Evolutionary conservation across 352 stramenopile genomes (phyloP), one percentile per base, ranked within the genome.

Genomic region (Blastocystis sp.): DNA sequence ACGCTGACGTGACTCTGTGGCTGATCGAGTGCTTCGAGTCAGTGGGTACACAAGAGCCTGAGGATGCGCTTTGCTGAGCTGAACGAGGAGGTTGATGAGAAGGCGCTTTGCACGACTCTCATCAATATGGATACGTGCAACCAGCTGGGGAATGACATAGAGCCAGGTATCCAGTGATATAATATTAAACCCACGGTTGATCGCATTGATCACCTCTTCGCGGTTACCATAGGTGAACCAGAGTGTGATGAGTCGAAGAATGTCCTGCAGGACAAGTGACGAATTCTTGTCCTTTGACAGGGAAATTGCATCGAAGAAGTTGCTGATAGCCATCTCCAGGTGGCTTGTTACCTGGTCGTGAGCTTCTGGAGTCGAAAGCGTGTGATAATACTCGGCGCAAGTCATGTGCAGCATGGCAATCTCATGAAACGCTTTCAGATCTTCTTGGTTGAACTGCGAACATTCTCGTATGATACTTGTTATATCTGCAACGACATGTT

Each of bases 41-140:
- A 99, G 92, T 30, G 97, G 96, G 81, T 99, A 99, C 68, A 99
- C 98, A 2, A 99, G 92, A 37, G 97, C 96, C 91, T 99, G 96
- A 18, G 97, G 96, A 87, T 99, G 96, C 88, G 96, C 94, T 69
- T 95, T 92, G 4, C 96, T 90, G 3, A 94, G 79, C n/a, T 90
- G 79, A 30, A 91, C 69, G 24, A 94, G 88, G 43, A 94, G 79
- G 34, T 89, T 88, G 56, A 92, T 76, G n/a, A 94, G 90, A 6
- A 94, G 81, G 26, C 90, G 75, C 16, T 91, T 90, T 0, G 91
- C 90, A 18, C 66, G 64, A 9, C 56, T 43, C 20, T 92, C 75
- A 20, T 66, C 70, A 43, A 91, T 91, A 85, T 94, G 91, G 55
- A 95, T 92, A n/a, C 95, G 94, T 4, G 95, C 95, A 79, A 98